Conservation (phyloP, 192 early-diverging fungal species). For the Irineochytrium annulatum region DNA sequence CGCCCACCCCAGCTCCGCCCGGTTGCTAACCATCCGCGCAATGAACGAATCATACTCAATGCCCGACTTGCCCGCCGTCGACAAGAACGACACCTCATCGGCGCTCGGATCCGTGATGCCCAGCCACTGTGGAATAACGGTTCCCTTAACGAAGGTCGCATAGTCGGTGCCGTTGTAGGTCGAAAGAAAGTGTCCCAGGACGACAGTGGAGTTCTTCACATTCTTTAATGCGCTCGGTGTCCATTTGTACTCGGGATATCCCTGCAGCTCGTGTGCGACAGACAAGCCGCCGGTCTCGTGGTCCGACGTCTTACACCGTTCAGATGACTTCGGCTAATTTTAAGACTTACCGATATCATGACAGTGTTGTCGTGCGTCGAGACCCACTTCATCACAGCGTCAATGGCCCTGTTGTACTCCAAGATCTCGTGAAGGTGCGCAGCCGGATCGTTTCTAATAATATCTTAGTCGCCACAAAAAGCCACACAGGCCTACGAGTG, state of each 20-base stretch:
- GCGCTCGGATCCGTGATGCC: slow-evolving; percentile 65
- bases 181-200: slow-evolving; percentile 31
- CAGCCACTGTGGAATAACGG: slow-evolving; percentile 61
- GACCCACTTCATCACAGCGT: slow-evolving; percentile 71
- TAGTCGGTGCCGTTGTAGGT: slow-evolving; percentile 9
- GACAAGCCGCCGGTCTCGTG: slow-evolving; percentile 98
- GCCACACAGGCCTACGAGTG: slow-evolving; percentile 44
- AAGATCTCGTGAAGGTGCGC: slow-evolving; percentile 89
- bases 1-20: slow-evolving; percentile 56
- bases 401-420: slow-evolving; percentile 77
- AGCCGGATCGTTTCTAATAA: slow-evolving; percentile 82
- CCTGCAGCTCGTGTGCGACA: slow-evolving; percentile 65
- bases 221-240: slow-evolving; percentile 66
- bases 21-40: slow-evolving; percentile 36
- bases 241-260: slow-evolving; percentile 83
- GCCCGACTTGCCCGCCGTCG: slow-evolving; percentile 25
- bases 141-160: slow-evolving; percentile 41
- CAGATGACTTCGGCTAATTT: neutral
- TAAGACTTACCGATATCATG: slow-evolving; percentile 75
- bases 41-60: slow-evolving; percentile 42
- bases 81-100: slow-evolving; percentile 38
- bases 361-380: slow-evolving; percentile 71
- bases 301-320: slow-evolving; percentile 53
- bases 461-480: neutral
- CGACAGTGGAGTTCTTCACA: slow-evolving; percentile 62